Evolutionary conservation across 768 basidiomycete species (phyloP), one percentile per base, ranked within the genome.

Genomic region (Amanita thiersii): DNA sequence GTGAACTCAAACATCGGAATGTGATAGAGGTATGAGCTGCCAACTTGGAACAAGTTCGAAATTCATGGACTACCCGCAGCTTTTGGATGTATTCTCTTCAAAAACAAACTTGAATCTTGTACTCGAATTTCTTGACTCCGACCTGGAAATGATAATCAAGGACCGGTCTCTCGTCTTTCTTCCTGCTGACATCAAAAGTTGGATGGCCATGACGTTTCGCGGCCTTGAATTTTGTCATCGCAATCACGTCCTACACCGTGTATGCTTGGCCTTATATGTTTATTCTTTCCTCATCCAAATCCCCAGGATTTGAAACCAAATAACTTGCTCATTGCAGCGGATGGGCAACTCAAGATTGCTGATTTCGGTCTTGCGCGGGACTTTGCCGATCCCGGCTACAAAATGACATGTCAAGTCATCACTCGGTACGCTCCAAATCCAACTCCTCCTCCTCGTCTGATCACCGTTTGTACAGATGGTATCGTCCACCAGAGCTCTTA

Each of bases 311-410:
- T 99, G 48, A 99, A 99, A 60, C 96, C 96, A 5, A 99, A 99
- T 66, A 99, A 99, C 63, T 73, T 99, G 65, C 80, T 99, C 54
- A 86, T 99, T 46, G 78, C 91, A 0, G 76, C 86, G 0, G 77
- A 89, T 39, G 96, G 96, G 0, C 81, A 87, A 39, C 81, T 98
- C 50, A 99, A 99, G 64, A 76, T 99, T 35, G 96, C 96, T 9
- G 96, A 99, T 77, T 99, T 99, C 59, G 96, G 96, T 73, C 76
- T 99, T 5, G 96, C 96, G 18, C 69, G 96, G 43, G 96, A 99
- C 65, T 94, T 86, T 59, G 89, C 86, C 11, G 96, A 98, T 53
- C 91, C 93, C 18, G 86, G 84, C 3, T 83, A 84, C 55, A 91
- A 90, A 61, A 98, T 99, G 96, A 97, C 96, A 0, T 88, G 84